Conservation (phyloP, 2,329 filamentous ascomycete species). For the Trichoderma gracile region DNA sequence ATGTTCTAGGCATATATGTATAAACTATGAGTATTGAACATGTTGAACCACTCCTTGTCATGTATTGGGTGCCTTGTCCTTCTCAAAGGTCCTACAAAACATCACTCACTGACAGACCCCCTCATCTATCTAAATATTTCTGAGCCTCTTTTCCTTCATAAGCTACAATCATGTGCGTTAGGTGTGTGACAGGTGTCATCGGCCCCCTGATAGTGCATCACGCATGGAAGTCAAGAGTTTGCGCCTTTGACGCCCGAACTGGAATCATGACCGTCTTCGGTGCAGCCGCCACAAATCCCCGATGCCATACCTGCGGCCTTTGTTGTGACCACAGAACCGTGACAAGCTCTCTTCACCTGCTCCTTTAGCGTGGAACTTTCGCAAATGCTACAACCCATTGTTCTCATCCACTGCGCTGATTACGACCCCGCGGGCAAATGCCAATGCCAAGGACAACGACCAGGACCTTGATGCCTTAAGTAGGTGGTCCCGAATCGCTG, state of each 20-base stretch:
- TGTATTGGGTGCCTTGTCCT: too few relatives aligned
- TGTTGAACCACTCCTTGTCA: too few relatives aligned
- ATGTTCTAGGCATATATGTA: too few relatives aligned
- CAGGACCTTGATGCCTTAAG: too few relatives aligned
- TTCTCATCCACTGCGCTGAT: background rate
- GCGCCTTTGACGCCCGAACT: background rate
- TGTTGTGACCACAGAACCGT: background rate
- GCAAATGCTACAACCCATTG: background rate
- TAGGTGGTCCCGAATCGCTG: background rate
- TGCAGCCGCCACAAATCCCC: background rate
- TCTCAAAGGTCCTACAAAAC: too few relatives aligned
- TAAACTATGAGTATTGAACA: too few relatives aligned
- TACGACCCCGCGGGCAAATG: background rate
- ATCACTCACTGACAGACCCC: too few relatives aligned
- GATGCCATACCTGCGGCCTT: background rate
- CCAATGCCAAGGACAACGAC: constrained; percentile 7
- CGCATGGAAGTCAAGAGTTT: background rate
- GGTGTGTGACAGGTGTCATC: too few relatives aligned
- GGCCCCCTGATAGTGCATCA: background rate
- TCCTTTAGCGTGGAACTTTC: constrained; percentile 18
- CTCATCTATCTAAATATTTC: too few relatives aligned
- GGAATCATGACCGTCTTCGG: background rate
- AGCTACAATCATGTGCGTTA: too few relatives aligned
- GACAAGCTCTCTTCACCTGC: background rate
- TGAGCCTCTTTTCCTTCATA: too few relatives aligned